Evolutionary conservation across 345 rosid genomes (phyloP).

Genomic region (Mallotus nudiflorus): DNA sequence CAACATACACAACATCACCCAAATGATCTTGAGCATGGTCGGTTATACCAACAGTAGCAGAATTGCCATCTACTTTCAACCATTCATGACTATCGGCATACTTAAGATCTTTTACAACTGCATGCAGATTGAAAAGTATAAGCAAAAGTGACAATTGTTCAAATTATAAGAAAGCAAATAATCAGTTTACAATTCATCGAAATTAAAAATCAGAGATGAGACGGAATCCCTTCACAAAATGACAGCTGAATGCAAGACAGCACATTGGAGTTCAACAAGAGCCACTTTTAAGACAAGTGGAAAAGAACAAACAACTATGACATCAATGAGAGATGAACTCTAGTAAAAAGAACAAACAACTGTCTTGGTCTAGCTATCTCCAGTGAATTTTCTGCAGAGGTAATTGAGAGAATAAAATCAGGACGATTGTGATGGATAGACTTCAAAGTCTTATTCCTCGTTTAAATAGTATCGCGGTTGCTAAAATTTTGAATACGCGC

Average conservation of each 20-base stretch:
- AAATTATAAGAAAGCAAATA: background rate
- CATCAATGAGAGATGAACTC: constrained; percentile 36
- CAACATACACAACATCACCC: constrained; percentile 96
- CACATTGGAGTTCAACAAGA: background rate
- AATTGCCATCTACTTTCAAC: constrained; percentile 76
- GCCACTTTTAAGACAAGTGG: no score
- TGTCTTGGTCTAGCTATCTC: constrained; percentile 36
- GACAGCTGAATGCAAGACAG: constrained; percentile 2
- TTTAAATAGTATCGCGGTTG: no score
- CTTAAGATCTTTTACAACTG: constrained; percentile 80
- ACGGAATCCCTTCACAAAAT: background rate
- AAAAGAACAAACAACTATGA: no score
- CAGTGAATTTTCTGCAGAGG: constrained; percentile 33
- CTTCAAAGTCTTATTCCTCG: constrained; percentile 54
- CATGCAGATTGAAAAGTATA: constrained; percentile 13
- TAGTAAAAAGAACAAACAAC: constrained; percentile 28
- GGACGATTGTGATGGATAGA: constrained; percentile 38
- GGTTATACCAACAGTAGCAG: constrained; percentile 85
- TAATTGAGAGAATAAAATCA: constrained; percentile 27
- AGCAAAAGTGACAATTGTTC: constrained; percentile 4
- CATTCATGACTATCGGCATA: constrained; percentile 91
- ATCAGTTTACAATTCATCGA: background rate
- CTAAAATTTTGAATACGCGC: no score
- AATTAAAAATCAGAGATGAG: background rate
- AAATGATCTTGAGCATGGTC: constrained; percentile 98